Conservation (phyloP, 345 rosid genomes). For the Capsella bursapastoris region DNA sequence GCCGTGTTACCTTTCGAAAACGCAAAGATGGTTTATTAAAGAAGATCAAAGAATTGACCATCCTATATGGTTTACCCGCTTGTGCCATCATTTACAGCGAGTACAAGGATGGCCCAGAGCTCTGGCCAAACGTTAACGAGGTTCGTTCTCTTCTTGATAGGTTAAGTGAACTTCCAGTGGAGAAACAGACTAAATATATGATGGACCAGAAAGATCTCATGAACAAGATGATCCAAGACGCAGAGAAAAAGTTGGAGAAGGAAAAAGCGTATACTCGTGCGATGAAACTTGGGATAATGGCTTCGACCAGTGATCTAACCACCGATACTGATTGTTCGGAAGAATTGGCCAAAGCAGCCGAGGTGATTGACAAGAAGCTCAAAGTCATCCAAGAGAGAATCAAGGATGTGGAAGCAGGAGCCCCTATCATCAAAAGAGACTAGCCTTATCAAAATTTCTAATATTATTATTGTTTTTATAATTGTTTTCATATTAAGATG, state of each 20-base stretch:
- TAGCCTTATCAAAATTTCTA: neutral
- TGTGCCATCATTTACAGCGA: conserved; percentile 48
- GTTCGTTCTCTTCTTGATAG: conserved; percentile 37
- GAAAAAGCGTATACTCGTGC: conserved; percentile 38
- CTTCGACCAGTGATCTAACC: conserved; percentile 11
- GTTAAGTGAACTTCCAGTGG: conserved; percentile 45
- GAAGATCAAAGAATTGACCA: conserved; percentile 41
- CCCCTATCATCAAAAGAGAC: neutral
- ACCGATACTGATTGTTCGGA: conserved; percentile 38
- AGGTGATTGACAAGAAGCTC: conserved; percentile 34
- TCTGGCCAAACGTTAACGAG: conserved; percentile 50
- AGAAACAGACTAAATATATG: conserved; percentile 58
- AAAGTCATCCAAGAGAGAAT: conserved; percentile 32
- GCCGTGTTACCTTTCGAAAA: conserved; percentile 42
- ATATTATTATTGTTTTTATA: neutral
- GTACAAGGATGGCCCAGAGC: conserved; percentile 46
- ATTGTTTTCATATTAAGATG: conserved; percentile 1
- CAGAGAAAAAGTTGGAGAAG: conserved; percentile 47
- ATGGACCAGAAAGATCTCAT: conserved; percentile 53
- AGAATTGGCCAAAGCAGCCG: conserved; percentile 28
- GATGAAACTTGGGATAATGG: conserved; percentile 40
- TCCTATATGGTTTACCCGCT: conserved; percentile 42
- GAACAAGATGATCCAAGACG: conserved; percentile 46
- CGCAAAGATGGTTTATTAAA: conserved; percentile 44
- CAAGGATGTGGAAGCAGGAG: conserved; percentile 18